Evolutionary conservation across 768 basidiomycete species (phyloP).

Genomic region (Obba rivulosa): DNA sequence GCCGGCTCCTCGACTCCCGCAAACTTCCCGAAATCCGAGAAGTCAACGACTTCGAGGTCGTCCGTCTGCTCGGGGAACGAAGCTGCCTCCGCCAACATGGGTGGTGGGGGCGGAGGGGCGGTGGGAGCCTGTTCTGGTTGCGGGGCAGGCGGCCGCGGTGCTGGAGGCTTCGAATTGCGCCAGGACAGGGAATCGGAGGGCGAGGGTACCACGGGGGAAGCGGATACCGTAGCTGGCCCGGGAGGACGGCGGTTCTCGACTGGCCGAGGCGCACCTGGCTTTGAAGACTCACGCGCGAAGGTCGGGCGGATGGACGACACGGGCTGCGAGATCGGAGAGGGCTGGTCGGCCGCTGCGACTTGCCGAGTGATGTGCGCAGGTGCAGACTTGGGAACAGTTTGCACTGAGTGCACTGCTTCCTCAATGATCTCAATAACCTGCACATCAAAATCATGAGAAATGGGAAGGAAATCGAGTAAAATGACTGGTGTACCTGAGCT

Average conservation of each 20-base stretch:
- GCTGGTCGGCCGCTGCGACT: neutral
- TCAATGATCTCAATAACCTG: slow-evolving; percentile 42
- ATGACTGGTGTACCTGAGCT: slow-evolving; percentile 14
- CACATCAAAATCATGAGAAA: slow-evolving; percentile 23
- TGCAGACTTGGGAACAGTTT: slow-evolving; percentile 13
- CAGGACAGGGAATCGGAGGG: slow-evolving; percentile 54
- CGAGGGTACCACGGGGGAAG: slow-evolving; percentile 15
- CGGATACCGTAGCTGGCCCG: slow-evolving; percentile 3
- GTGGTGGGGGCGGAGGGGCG: slow-evolving; percentile 18
- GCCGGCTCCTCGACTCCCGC: slow-evolving; percentile 37
- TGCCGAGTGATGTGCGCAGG: neutral
- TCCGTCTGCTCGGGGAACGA: slow-evolving; percentile 39
- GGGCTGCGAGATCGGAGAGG: slow-evolving; percentile 4
- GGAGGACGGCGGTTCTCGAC: slow-evolving; percentile 21
- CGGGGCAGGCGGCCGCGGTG: slow-evolving; percentile 27
- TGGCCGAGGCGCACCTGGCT: slow-evolving; percentile 23
- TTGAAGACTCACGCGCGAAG: slow-evolving; percentile 29
- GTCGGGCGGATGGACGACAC: slow-evolving; percentile 2
- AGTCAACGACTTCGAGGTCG: slow-evolving; percentile 74
- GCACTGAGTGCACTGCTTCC: slow-evolving; percentile 37
- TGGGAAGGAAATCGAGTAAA: neutral
- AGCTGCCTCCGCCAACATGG: slow-evolving; percentile 29
- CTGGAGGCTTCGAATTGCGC: slow-evolving; percentile 47
- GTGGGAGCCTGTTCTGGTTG: slow-evolving; percentile 29
- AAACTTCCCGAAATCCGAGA: slow-evolving; percentile 69